phyloP scores from a whole-genome alignment of 352 stramenopile genomes.

The Phytophthora idaei region DNA sequence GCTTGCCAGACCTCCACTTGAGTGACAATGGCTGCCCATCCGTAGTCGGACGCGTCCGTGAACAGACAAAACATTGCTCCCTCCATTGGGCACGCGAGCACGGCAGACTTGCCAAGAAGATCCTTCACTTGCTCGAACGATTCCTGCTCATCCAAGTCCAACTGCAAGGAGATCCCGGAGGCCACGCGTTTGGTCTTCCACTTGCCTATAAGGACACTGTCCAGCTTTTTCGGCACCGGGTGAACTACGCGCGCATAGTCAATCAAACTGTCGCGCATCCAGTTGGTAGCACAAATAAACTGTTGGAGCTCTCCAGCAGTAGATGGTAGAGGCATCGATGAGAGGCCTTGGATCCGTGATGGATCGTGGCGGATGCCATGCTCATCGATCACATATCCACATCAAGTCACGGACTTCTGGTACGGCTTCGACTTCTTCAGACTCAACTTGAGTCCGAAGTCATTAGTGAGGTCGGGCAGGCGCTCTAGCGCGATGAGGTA shows the following conservation, averaged over 20 bases:
- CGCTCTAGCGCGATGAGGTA: constrained; percentile 1
- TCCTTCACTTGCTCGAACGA: neutral
- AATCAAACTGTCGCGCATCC: neutral
- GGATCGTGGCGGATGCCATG: neutral
- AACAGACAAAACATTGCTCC: neutral
- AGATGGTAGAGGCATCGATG: neutral
- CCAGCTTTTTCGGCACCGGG: neutral
- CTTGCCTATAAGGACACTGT: neutral
- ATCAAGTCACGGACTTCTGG: neutral
- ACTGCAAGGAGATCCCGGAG: neutral
- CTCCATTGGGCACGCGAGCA: neutral
- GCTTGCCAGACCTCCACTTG: neutral
- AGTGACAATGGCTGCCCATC: neutral
- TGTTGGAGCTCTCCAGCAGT: neutral
- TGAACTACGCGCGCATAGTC: neutral
- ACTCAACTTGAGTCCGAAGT: neutral
- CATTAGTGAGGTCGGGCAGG: neutral
- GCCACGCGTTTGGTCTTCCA: neutral
- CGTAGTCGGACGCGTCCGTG: neutral
- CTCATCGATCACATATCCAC: neutral
- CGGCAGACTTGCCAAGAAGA: neutral
- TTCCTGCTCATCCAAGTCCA: no score
- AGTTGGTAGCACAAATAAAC: neutral
- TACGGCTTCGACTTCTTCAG: neutral
- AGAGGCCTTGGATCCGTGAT: neutral